Conservation (phyloP, 164 flowering plant genomes). For the Vitis cinerea region DNA sequence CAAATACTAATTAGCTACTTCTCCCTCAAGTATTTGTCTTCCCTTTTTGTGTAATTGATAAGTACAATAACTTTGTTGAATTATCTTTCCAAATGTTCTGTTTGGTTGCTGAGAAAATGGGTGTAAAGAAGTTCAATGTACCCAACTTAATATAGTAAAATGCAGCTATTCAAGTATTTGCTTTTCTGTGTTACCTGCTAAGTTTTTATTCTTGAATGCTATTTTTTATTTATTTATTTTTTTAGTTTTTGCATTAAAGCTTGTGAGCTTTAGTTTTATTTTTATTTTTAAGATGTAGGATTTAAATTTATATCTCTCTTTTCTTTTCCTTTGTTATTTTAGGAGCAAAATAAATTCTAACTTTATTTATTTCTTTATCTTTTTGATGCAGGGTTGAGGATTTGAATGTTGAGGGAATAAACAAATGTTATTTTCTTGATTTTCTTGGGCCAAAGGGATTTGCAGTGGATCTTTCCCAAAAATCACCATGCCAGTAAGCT, state of each 20-base stretch:
- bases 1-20: too few species aligned
- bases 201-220: too few species aligned
- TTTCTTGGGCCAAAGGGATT: constrained; percentile 75
- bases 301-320: background rate
- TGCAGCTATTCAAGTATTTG: too few species aligned
- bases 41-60: too few species aligned
- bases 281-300: too few species aligned
- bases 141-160: too few species aligned
- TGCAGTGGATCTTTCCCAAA: constrained; percentile 42
- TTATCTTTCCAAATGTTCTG: background rate
- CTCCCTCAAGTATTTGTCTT: too few species aligned
- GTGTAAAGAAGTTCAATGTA: background rate
- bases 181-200: too few species aligned
- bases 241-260: too few species aligned
- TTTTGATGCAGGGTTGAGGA: constrained; percentile 57
- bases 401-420: constrained; percentile 49
- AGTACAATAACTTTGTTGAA: too few species aligned
- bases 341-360: background rate
- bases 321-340: background rate
- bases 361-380: constrained; percentile 1
- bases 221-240: too few species aligned
- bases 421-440: constrained; percentile 80
- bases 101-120: background rate
- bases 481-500: constrained; percentile 43
- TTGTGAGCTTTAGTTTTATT: too few species aligned